Evolutionary conservation across 2,329 filamentous ascomycete species (phyloP).

Genomic region (Pseudogymnoascus sp.): DNA sequence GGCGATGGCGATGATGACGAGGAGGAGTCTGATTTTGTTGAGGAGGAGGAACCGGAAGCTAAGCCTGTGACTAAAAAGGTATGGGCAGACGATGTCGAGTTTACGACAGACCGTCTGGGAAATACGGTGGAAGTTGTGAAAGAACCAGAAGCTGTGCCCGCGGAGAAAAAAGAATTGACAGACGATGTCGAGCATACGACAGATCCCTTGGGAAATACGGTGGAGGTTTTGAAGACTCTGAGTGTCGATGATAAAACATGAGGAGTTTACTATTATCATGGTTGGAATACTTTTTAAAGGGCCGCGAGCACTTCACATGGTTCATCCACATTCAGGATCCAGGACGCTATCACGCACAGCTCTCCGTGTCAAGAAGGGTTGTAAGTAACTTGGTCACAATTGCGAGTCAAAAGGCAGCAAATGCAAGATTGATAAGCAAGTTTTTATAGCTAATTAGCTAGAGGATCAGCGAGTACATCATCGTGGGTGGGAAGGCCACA

Average conservation of each 20-base stretch:
- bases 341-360: neutral
- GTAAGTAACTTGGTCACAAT: neutral
- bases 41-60: constrained; percentile 20
- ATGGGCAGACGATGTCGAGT: constrained; percentile 26
- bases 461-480: constrained; percentile 3
- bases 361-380: constrained; percentile 5
- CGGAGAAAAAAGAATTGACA: constrained; percentile 13
- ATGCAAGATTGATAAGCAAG: neutral
- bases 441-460: constrained; percentile 7
- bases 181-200: constrained; percentile 27
- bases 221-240: constrained; percentile 12
- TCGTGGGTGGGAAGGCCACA: neutral
- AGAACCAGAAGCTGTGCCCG: constrained; percentile 12
- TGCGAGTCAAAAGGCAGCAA: constrained; percentile 2
- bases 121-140: constrained; percentile 18
- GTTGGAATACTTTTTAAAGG: constrained; percentile 1
- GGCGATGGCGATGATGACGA: constrained; percentile 29
- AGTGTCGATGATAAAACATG: constrained; percentile 27
- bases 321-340: neutral
- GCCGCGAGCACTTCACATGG: neutral
- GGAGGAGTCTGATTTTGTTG: constrained; percentile 26
- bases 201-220: constrained; percentile 24
- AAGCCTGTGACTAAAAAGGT: constrained; percentile 5
- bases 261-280: constrained; percentile 3
- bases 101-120: constrained; percentile 25